Percentiles rank a stretch among this genome's conserved stretches.
These are phyloP conservation scores for Leptodontidium sp. DNA, from an alignment of 2,329 filamentous ascomycete species.

Conservation along the genomic window DNA sequence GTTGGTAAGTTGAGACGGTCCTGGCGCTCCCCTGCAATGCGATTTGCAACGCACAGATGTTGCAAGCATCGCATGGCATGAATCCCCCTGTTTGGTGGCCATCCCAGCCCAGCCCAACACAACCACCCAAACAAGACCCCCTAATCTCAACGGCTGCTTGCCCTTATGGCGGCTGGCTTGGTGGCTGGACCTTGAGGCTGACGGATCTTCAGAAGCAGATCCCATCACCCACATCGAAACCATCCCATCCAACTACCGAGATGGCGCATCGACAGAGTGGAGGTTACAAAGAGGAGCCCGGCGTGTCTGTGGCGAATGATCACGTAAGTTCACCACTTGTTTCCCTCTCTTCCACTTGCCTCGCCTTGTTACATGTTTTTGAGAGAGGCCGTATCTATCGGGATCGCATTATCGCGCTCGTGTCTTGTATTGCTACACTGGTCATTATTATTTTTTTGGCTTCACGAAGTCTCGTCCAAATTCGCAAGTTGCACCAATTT, in stretches of 20 bases:
- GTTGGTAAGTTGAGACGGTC: conserved; percentile 39
- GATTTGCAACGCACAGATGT: conserved; percentile 40
- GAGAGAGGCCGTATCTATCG: conserved; percentile 26
- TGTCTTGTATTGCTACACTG: conserved; percentile 32
- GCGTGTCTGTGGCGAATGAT: conserved; percentile 49
- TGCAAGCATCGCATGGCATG: conserved; percentile 40
- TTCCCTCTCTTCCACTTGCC: background rate
- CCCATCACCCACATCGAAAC: conserved; percentile 12
- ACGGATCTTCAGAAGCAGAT: conserved; percentile 33
- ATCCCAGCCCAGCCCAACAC: background rate
- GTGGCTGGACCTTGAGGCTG: conserved; percentile 36
- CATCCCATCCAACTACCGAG: conserved; percentile 33
- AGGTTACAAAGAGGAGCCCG: conserved; percentile 56
- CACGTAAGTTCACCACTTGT: conserved; percentile 51
- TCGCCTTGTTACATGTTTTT: conserved; percentile 25
- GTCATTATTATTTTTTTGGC: conserved; percentile 31
- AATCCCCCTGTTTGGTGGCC: conserved; percentile 35
- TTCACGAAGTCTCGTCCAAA: conserved; percentile 23
- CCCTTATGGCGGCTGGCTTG: conserved; percentile 27
- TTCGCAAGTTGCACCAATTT: conserved; percentile 42
- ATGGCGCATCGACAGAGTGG: conserved; percentile 47
- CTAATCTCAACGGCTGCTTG: conserved; percentile 32
- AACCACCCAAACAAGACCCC: conserved; percentile 14
- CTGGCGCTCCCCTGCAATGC: conserved; percentile 32
- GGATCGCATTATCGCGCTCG: conserved; percentile 30